Conservation (phyloP, 805 yeast species). For the Candida andamanensis region DNA sequence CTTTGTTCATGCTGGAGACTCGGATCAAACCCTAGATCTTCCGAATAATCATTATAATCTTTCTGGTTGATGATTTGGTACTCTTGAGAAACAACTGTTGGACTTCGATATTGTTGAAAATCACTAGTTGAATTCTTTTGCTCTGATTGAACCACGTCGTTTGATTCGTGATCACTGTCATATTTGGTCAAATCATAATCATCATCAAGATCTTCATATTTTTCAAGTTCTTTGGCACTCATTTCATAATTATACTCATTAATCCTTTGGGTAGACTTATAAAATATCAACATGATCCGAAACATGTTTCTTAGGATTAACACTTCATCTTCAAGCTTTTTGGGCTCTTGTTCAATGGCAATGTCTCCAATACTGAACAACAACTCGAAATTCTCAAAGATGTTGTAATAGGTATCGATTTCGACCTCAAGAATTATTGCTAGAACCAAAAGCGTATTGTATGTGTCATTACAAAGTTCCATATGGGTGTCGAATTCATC, state of each 20-base stretch:
- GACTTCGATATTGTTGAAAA: background rate
- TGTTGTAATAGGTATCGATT: conserved; percentile 33
- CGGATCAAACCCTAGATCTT: conserved; percentile 7
- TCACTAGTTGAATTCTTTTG: background rate
- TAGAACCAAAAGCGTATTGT: conserved; percentile 29
- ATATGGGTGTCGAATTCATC: conserved; percentile 34
- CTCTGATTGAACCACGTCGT: conserved; percentile 1
- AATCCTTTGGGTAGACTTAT: conserved; percentile 45
- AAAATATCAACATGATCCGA: conserved; percentile 21
- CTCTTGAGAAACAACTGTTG: background rate
- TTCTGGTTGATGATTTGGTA: conserved; percentile 5
- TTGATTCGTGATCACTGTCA: conserved; percentile 3
- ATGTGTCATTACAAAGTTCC: conserved; percentile 17
- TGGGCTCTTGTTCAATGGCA: conserved; percentile 13
- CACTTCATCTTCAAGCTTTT: conserved; percentile 1
- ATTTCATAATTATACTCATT: conserved; percentile 44
- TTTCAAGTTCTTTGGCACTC: conserved; percentile 26
- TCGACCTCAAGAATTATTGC: conserved; percentile 34
- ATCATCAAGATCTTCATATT: conserved; percentile 40
- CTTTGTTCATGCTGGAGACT: background rate
- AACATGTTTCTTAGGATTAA: conserved; percentile 6
- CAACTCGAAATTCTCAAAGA: conserved; percentile 39
- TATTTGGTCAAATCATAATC: conserved; percentile 25
- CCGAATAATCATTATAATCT: conserved; percentile 8
- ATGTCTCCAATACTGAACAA: conserved; percentile 38